Conservation (phyloP, 1,284 basidiomycete genomes). For the Sanghuangporus baumii region DNA sequence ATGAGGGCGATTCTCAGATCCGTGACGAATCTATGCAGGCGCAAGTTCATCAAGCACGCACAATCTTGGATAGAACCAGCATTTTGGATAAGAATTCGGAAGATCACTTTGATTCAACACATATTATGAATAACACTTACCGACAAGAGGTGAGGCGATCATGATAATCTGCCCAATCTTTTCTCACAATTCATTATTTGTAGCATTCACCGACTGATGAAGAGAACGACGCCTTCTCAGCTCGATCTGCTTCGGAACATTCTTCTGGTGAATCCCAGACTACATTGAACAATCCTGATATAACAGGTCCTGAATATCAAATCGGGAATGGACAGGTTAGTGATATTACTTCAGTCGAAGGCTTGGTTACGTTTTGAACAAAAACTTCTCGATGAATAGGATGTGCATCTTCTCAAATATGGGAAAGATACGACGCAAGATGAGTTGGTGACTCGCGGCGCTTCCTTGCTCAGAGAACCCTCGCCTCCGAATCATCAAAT, state of each 20-base stretch:
- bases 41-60: neutral
- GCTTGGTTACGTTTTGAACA: neutral
- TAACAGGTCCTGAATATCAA: neutral
- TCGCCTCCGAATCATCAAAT: neutral
- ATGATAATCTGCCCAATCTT: neutral
- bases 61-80: neutral
- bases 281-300: slow-evolving; percentile 1
- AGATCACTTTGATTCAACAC: neutral
- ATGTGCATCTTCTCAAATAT: neutral
- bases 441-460: neutral
- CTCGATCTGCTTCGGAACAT: neutral
- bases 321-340: neutral
- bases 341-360: neutral
- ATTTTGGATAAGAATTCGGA: slow-evolving; percentile 1
- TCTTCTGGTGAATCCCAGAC: slow-evolving; percentile 11
- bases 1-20: neutral
- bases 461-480: neutral
- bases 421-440: neutral
- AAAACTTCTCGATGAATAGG: neutral
- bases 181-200: neutral
- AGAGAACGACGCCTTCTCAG: neutral
- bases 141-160: neutral
- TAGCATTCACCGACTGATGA: neutral
- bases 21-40: neutral
- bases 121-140: neutral